phyloP scores from a whole-genome alignment of 257 asterid genomes.

The Asclepias syriaca region DNA sequence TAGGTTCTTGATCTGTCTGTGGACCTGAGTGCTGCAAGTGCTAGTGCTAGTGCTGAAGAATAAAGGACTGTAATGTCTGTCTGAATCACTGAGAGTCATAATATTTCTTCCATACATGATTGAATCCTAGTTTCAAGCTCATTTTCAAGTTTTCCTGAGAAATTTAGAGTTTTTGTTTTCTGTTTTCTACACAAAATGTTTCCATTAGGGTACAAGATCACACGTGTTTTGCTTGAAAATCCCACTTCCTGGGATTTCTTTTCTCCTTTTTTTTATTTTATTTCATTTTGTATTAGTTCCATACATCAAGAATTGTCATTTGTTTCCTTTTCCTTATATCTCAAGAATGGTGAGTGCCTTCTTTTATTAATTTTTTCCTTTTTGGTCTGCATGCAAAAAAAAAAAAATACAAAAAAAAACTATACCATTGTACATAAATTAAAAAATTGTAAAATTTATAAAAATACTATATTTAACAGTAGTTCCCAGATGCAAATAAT shows the following conservation, averaged over 20 bases:
- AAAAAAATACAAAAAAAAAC: too few relatives aligned
- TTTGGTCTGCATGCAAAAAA: too few relatives aligned
- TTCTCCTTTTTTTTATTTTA: too few relatives aligned
- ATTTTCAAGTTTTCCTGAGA: neutral
- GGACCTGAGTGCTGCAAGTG: constrained; percentile 93
- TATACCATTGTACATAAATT: too few relatives aligned
- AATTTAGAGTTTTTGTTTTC: neutral
- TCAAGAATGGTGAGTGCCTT: too few relatives aligned
- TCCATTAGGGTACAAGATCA: neutral
- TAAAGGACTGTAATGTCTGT: neutral
- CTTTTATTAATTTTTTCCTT: too few relatives aligned
- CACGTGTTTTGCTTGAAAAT: neutral
- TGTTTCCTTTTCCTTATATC: too few relatives aligned
- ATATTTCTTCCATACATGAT: neutral
- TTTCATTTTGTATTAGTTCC: too few relatives aligned
- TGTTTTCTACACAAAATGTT: neutral
- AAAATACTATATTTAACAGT: too few relatives aligned
- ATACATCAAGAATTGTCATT: too few relatives aligned
- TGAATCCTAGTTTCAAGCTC: neutral
- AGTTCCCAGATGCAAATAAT: too few relatives aligned
- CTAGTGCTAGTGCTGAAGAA: constrained; percentile 67
- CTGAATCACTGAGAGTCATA: neutral
- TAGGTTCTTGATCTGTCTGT: constrained; percentile 87
- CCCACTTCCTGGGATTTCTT: neutral
- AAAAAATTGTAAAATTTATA: too few relatives aligned